Base-by-base conservation (phyloP, 495 filamentous ascomycete genomes). In the Apodospora peruviana region DNA sequence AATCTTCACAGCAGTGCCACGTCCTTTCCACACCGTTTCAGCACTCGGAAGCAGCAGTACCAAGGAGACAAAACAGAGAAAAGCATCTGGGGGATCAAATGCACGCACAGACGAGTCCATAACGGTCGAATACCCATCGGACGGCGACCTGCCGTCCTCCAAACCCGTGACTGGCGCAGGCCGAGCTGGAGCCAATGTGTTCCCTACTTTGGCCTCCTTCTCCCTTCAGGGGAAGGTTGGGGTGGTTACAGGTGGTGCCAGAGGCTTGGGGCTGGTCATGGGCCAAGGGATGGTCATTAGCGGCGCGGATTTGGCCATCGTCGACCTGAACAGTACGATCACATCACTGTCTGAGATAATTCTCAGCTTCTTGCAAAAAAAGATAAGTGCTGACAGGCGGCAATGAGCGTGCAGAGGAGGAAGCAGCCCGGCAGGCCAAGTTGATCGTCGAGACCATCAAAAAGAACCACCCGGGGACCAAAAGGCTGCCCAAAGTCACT, bases 241-340 rank as follows among this genome's bases (percentile, higher is more conserved):
- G 20, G 72, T 94, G 5, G 86, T 95, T 2, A 95, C 90, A 10
- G 90, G 90, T 25, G 90, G 90, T 55, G 90, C 90, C 34, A 74
- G 90, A 56, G 90, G 90, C 4, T 64, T 95, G 56, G 90, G 90
- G 41, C 71, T 96, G 56, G 90, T 95, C 27, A 95, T 97, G 91
- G 85, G 81, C 29, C 89, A 95, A 64, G 90, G 83, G 4, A 78
- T 94, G 54, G 85, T 96, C 22, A 80, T 85, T 11, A 90, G 85
- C 47, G 91, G 91, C 24, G 88, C 88, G 7, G 86, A 95, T 65
- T 75, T 95, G 52, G 91, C 91, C 7, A 86, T 97, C 71, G 87
- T 96, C 14, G 91, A 97, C 68, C 64, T 96, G 65, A 95, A 96
- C 66, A 84, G 90, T 94, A 69, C 40, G 84, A 7, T 32, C 27